phyloP scores from a whole-genome alignment of 1,139 yeast genomes.

The Meyerozyma guilliermondii region DNA sequence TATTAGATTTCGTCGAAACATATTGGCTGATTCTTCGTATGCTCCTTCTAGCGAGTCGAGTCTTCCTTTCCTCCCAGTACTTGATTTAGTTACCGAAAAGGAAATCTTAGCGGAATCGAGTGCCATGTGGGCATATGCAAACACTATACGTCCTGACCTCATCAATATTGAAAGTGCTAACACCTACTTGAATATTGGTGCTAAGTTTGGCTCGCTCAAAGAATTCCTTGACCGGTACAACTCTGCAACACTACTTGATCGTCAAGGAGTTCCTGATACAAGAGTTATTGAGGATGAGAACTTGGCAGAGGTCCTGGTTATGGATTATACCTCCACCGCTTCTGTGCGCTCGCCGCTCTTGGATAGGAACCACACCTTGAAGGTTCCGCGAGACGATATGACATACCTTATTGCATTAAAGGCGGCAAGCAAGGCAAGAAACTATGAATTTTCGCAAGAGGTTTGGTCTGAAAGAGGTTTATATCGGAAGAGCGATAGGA shows the following conservation, averaged over 20 bases:
- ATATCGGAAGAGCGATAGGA: conserved; percentile 51
- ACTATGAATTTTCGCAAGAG: conserved; percentile 53
- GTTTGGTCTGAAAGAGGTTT: conserved; percentile 78
- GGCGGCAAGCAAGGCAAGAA: conserved; percentile 55
- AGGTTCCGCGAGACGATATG: conserved; percentile 43
- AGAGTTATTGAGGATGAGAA: conserved; percentile 8
- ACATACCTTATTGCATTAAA: conserved; percentile 61
- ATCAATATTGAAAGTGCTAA: conserved; percentile 41
- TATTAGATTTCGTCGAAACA: conserved; percentile 38
- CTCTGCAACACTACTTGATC: conserved; percentile 39
- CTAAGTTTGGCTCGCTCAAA: conserved; percentile 37
- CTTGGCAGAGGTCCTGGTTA: not conserved
- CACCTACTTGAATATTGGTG: conserved; percentile 52
- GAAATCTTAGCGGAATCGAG: conserved; percentile 69
- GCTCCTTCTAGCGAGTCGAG: conserved; percentile 16
- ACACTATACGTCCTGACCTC: conserved; percentile 35
- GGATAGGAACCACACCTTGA: conserved; percentile 10
- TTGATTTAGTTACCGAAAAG: conserved; percentile 29
- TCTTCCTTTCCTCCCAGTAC: conserved; percentile 68
- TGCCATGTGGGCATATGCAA: conserved; percentile 65
- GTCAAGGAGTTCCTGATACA: conserved; percentile 17
- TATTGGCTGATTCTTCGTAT: conserved; percentile 27
- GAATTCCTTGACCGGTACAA: conserved; percentile 52
- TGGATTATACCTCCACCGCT: conserved; percentile 3
- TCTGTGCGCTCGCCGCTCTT: conserved; percentile 27